Evolutionary conservation across 2,329 filamentous ascomycete species (phyloP), one percentile per base, ranked within the genome.

Genomic region (Pseudogymnoascus sp.): DNA sequence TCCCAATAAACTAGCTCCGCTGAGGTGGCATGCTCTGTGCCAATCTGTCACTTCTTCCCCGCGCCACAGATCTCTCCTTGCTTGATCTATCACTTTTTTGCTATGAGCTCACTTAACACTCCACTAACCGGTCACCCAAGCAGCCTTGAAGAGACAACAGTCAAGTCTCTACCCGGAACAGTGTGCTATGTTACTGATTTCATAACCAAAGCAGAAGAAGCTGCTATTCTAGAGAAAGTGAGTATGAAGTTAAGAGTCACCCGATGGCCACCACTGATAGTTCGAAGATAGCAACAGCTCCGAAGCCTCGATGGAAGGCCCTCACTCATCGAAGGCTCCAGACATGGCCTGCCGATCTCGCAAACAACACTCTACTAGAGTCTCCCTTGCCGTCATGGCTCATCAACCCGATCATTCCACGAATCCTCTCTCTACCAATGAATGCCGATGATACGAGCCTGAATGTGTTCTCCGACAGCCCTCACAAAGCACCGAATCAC

Each of bases 181-280:
- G 89, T 91, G 61, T 96, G 88, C 77, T 97, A 97, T 76, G 88
- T 97, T 63, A 82, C 91, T 6, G 80, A 92, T 72, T 97, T 97
- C 76, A 88, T 97, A 72, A 88, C 82, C 4, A 74, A 79, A 62
- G 83, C 87, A 49, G 92, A 97, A 74, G 91, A 96, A 76, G 73
- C 77, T 33, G 71, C 76, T 6, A 83, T 97, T 6, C 77, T 96
- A 58, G 77, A 84, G 61, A 94, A 91, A 80, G 90, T 89, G 69
- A 55, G 69, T 64, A 31, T 37, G 31, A 19, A 29, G 21, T 23
- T 26, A 29, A 35, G 26, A 31, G 19, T 29, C 14, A 23, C 29
- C 19, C 6, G 10, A 61, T 6, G 14, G 8, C 39, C 23, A 35
- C 29, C 39, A 55, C 39, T 60, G 58, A 60, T 58, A 12, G 58